Evolutionary conservation across 1,284 basidiomycete genomes (phyloP), one percentile per base, ranked within the genome.

Genomic region (Malassezia yamatoensis): DNA sequence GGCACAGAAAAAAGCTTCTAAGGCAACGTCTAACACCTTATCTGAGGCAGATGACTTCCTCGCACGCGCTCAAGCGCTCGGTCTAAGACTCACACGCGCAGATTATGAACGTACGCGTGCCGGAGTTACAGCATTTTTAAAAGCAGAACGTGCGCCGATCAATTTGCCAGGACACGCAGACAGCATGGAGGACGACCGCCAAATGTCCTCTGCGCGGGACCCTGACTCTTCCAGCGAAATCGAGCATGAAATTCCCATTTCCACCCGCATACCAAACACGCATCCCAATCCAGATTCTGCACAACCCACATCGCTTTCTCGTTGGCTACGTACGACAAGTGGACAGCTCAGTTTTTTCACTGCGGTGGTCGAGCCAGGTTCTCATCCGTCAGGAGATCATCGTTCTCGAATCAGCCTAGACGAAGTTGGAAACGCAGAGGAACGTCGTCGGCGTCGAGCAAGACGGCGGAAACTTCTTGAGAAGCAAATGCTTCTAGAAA

Each of bases 41-140:
- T 21, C 39, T 34, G 60, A 66, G n/a, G 61, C 62, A n/a, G 62
- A 67, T 44, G 70, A 71, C 42, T 63, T 71, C 41, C 67, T 70
- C 33, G 69, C 72, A 18, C 64, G 66, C 20, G 70, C 70, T 9
- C 68, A 70, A 35, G 70, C 70, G 0, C 65, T 71, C 52, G 72
- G 72, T 34, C 54, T 72, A 15, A 59, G 61, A 10, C 60, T 73
- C 24, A 67, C 67, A 2, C 61, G 72, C 29, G 66, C 70, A 46
- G 70, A 74, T 46, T 68, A 64, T 51, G 72, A 72, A 42, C 58
- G 70, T 29, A 69, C 67, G 5, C 64, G 68, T 32, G 67, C 67
- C 0, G 70, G 70, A 24, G 65, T 74, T 4, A 57, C 67, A 8
- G 72, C 72, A 15, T 72, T 74, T 47, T 64, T 74, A 54, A 65